A percentile compares a stretch with the other conserved stretches of the same genome.
Evolutionary conservation across 257 asterid genomes (phyloP).

Genomic region (Ophiorrhiza pumila): DNA sequence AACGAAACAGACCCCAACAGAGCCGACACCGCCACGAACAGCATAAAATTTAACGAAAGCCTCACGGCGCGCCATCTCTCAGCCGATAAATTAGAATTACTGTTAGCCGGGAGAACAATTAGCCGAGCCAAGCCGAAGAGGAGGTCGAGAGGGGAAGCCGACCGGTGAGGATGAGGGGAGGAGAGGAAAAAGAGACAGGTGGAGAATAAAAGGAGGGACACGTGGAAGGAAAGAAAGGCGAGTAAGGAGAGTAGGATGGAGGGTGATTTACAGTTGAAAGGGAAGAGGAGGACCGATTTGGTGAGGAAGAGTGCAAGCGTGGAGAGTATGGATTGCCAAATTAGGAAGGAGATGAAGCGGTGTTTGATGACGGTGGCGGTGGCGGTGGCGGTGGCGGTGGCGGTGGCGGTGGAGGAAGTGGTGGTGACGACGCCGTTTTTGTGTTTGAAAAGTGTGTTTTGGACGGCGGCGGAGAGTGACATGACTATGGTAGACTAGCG

Average conservation of each 20-base stretch:
- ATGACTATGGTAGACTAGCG: conserved; percentile 22
- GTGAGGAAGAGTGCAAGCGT: conserved; percentile 46
- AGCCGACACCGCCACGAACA: conserved; percentile 54
- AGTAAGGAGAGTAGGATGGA: conserved; percentile 28
- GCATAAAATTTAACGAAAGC: conserved; percentile 57
- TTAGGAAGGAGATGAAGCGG: conserved; percentile 75
- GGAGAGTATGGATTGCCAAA: conserved; percentile 77
- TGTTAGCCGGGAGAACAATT: conserved; percentile 39
- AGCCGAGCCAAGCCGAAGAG: conserved; percentile 44
- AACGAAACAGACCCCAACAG: conserved; percentile 43
- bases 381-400: conserved; percentile 28
- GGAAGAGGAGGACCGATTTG: conserved; percentile 53
- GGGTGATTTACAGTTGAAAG: conserved; percentile 43
- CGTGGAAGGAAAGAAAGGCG: conserved; percentile 55
- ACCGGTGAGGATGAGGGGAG: conserved; percentile 52
- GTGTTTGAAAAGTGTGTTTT: conserved; percentile 52
- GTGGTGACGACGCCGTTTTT: conserved; percentile 46
- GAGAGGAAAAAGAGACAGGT: conserved; percentile 61
- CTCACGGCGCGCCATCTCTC: conserved; percentile 42
- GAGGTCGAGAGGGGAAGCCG: conserved; percentile 61
- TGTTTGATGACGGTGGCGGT: conserved; percentile 45
- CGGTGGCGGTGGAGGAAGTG: conserved; percentile 33
- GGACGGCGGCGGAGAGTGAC: conserved; percentile 51
- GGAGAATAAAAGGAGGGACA: conserved; percentile 50
- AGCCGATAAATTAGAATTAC: conserved; percentile 33